Base-by-base conservation (phyloP, 345 rosid species). In the Lepidium africanum region DNA sequence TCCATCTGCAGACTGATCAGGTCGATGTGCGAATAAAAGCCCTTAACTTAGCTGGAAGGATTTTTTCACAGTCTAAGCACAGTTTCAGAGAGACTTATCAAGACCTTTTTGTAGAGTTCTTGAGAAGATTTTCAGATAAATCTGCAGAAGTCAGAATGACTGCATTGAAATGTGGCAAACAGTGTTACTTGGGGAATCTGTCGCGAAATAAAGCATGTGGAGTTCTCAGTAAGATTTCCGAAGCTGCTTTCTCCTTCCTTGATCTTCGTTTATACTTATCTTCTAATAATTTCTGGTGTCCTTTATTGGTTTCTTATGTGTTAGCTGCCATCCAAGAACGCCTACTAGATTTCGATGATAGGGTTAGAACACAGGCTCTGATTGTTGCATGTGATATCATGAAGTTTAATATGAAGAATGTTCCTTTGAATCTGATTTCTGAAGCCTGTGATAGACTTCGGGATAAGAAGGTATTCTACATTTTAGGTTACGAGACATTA, bases 21-120 rank as follows among this genome's bases (percentile, higher is more conserved):
- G 97, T 88, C 35, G 96, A 93, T 71, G 84, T 86, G 56, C 87
- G 97, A 72, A 80, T 88, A 78, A 93, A 87, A 80, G 96, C 97
- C 51, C 84, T 88, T 68, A 85, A 73, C 63, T 81, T 93, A 81
- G 67, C 82, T 62, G 97, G 94, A 78, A 84, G 82, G 79, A 82
- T 90, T 50, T 75, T 87, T 76, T 79, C 90, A 41, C 80, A 73
- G 38, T 85, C 87, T 23, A 89, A 79, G 61, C 65, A 75, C 51
- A 70, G 59, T 79, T 77, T 81, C 32, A 86, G 82, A 50, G 81
- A 83, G 59, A 76, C 75, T 57, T 84, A 87, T 73, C 94, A 36
- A 14, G 76, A 77, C 67, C 87, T 93, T 69, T 87, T 83, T 58
- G 62, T 74, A 9, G 97, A 93, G 82, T 93, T 88, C 74, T 77